phyloP scores from a whole-genome alignment of 129 eudicot genomes.

The Solidago caesia region DNA sequence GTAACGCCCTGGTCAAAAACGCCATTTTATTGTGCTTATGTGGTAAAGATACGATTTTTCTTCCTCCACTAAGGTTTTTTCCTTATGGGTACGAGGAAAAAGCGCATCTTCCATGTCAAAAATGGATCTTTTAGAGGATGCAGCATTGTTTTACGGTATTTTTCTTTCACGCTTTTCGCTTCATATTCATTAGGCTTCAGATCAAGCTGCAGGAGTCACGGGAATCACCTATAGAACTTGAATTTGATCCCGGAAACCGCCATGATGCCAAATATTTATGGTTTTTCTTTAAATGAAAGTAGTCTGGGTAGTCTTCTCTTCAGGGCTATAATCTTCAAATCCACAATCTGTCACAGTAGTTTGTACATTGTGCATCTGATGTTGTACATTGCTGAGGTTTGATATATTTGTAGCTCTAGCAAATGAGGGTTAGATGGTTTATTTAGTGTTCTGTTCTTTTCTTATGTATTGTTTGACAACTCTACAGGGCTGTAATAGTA shows the following conservation, averaged over 20 bases:
- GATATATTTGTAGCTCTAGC: constrained; percentile 19
- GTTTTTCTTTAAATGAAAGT: too few species aligned
- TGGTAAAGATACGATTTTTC: neutral
- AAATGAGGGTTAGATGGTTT: constrained; percentile 6
- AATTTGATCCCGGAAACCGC: too few species aligned
- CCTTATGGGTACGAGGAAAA: neutral
- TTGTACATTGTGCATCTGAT: constrained; percentile 21
- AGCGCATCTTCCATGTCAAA: neutral
- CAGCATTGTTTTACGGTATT: neutral
- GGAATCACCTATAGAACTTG: too few species aligned
- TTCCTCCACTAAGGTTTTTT: neutral
- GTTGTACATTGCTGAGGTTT: constrained; percentile 19
- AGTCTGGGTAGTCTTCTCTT: constrained; percentile 7
- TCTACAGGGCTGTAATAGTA: neutral
- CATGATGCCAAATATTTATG: too few species aligned
- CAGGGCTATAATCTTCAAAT: constrained; percentile 15
- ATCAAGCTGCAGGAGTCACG: neutral
- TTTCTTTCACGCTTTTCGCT: constrained; percentile 4
- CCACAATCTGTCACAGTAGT: neutral
- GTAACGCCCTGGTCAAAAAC: constrained; percentile 38
- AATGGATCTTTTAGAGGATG: neutral
- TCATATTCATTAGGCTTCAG: constrained; percentile 11
- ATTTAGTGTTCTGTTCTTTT: constrained; percentile 4
- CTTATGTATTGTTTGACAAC: constrained; percentile 10
- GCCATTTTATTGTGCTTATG: neutral